Evolutionary conservation across 441 rosid genomes (phyloP).

Genomic region (Gossypium schwendimanii): DNA sequence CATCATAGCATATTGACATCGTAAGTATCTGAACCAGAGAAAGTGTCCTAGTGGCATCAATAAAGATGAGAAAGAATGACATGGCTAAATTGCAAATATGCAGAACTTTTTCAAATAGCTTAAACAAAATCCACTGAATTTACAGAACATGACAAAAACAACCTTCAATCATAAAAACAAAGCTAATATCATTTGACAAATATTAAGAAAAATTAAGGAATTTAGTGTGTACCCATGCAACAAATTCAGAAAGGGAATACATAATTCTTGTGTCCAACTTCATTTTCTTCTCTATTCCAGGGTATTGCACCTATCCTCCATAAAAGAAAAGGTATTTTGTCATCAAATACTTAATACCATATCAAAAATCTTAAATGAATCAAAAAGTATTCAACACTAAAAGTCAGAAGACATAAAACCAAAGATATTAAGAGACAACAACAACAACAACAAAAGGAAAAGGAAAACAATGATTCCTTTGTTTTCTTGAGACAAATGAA

Average conservation of each 20-base stretch:
- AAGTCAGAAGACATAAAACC: neutral
- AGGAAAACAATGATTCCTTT: neutral
- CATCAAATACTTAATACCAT: neutral
- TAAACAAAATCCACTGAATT: neutral
- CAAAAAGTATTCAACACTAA: neutral
- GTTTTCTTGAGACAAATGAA: neutral
- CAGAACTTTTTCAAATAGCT: neutral
- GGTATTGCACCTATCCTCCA: conserved; percentile 69
- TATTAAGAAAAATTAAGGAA: conserved; percentile 1
- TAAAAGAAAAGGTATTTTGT: neutral
- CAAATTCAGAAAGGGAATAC: conserved; percentile 68
- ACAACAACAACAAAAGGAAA: neutral
- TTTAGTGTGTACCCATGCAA: conserved; percentile 41
- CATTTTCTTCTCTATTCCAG: conserved; percentile 70
- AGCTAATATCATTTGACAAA: neutral
- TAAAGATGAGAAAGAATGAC: neutral
- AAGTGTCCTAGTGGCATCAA: neutral
- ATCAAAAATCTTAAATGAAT: neutral
- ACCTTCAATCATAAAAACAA: neutral
- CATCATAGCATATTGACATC: neutral
- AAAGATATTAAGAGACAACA: neutral
- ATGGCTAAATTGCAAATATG: neutral
- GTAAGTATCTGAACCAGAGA: neutral
- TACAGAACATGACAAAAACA: neutral
- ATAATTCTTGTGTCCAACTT: conserved; percentile 59